phyloP scores from a whole-genome alignment of 179 eudicot species.

The Heliamphora pulchella region DNA sequence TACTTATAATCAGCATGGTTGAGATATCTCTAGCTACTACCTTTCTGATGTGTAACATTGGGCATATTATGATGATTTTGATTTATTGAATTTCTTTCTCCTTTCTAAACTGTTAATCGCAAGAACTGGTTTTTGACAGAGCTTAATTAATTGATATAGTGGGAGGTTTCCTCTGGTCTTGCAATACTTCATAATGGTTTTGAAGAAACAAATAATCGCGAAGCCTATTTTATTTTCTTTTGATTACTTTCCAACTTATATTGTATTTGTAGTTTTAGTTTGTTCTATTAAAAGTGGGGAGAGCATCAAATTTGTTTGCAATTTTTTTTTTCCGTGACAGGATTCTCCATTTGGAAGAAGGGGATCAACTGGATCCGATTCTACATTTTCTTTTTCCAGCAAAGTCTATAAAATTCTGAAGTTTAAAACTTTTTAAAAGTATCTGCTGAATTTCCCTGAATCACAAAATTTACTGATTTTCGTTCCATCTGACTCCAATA shows the following conservation, averaged over 20 bases:
- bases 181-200: neutral
- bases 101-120: too few species aligned
- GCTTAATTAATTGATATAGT: neutral
- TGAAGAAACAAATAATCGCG: neutral
- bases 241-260: slow-evolving; percentile 5
- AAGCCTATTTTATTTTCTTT: too few species aligned
- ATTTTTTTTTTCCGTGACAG: neutral
- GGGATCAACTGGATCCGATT: neutral
- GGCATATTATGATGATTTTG: neutral
- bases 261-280: neutral
- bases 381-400: neutral
- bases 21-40: neutral
- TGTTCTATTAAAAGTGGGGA: neutral
- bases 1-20: neutral
- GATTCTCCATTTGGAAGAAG: neutral
- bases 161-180: neutral
- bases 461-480: neutral
- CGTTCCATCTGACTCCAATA: neutral
- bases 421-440: neutral
- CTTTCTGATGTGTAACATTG: too few species aligned
- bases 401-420: neutral
- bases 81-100: neutral
- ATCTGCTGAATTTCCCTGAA: neutral
- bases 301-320: neutral
- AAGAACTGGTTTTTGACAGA: neutral